Evolutionary conservation across 2,329 filamentous ascomycete genomes (phyloP).

Genomic region (Fusarium graminum): DNA sequence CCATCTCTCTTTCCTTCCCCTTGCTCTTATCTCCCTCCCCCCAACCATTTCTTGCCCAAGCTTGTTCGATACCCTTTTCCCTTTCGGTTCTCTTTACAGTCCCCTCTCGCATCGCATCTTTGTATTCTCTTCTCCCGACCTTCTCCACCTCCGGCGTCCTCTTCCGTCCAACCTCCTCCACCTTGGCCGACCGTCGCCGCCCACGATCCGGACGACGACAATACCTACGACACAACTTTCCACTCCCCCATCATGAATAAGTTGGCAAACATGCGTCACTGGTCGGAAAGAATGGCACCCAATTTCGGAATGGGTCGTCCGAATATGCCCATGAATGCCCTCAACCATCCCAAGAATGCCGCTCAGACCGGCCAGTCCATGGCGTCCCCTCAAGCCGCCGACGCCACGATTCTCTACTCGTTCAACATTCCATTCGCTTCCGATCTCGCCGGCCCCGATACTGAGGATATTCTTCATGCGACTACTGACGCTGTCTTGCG

Average conservation of each 20-base stretch:
- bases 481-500: slow-evolving; percentile 87
- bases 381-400: slow-evolving; percentile 77
- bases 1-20: slow-evolving; percentile 44
- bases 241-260: slow-evolving; percentile 72
- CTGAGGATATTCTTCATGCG: slow-evolving; percentile 94
- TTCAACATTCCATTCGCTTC: slow-evolving; percentile 98
- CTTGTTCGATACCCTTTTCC: slow-evolving; percentile 45
- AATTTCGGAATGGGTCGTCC: slow-evolving; percentile 74
- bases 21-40: slow-evolving; percentile 30
- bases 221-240: slow-evolving; percentile 39
- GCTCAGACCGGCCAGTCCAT: slow-evolving; percentile 67
- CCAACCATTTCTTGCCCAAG: slow-evolving; percentile 43
- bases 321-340: slow-evolving; percentile 67
- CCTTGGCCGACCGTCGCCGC: slow-evolving; percentile 48
- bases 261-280: slow-evolving; percentile 78
- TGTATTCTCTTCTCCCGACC: slow-evolving; percentile 39
- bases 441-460: slow-evolving; percentile 90
- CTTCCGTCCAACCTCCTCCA: slow-evolving; percentile 42
- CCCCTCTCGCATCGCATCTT: slow-evolving; percentile 38
- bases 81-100: slow-evolving; percentile 34
- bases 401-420: slow-evolving; percentile 87
- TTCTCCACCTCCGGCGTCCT: slow-evolving; percentile 40
- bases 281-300: slow-evolving; percentile 77
- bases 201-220: slow-evolving; percentile 48
- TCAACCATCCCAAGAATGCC: slow-evolving; percentile 70